Evolutionary conservation across 176 grass and related monocot genomes (phyloP).

Genomic region (Carex scoparia): DNA sequence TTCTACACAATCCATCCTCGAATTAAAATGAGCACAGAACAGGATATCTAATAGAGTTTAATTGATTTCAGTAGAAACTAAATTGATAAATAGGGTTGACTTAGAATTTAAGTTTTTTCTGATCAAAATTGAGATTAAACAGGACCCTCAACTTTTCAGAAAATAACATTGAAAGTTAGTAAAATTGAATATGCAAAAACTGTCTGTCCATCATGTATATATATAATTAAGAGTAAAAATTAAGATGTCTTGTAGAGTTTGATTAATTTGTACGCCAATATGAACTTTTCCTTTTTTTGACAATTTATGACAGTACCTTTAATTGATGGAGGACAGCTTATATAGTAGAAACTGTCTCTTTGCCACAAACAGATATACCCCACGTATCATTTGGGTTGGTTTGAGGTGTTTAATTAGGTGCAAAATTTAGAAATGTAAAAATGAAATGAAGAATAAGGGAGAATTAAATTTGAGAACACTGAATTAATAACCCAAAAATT

Average conservation of each 20-base stretch:
- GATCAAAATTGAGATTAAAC: too few species aligned
- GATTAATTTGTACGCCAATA: neutral
- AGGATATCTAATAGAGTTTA: too few species aligned
- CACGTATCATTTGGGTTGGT: neutral
- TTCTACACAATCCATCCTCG: neutral
- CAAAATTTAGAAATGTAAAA: neutral
- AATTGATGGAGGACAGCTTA: slow-evolving; percentile 4
- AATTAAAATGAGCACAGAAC: neutral
- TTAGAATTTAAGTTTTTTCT: too few species aligned
- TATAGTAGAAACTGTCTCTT: neutral
- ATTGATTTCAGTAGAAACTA: too few species aligned
- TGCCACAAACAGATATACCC: neutral
- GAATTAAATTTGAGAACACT: neutral
- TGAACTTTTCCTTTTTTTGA: neutral
- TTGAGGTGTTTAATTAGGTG: neutral
- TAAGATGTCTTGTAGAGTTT: neutral
- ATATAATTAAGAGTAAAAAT: neutral
- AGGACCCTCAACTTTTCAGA: neutral
- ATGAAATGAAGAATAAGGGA: neutral
- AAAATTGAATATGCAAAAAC: neutral
- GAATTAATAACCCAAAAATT: neutral
- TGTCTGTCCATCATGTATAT: neutral
- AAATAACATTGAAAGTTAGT: neutral
- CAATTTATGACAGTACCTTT: slow-evolving; percentile 3
- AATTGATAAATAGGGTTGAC: too few species aligned